phyloP scores from a whole-genome alignment of 805 yeast species.

The Blastobotrys americana region DNA sequence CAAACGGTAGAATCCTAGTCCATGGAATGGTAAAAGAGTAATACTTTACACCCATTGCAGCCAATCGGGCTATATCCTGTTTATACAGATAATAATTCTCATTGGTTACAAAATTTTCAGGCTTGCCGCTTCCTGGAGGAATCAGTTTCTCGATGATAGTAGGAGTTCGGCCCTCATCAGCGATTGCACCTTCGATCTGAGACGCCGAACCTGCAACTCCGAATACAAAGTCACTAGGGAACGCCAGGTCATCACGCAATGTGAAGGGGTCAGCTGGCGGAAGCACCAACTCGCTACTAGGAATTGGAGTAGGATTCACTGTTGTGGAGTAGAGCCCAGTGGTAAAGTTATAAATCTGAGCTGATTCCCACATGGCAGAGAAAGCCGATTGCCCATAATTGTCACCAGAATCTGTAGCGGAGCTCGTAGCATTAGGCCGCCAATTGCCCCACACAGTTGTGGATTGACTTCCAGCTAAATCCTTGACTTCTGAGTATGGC shows the following conservation, averaged over 20 bases:
- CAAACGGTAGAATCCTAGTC: conserved; percentile 33
- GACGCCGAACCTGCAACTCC: conserved; percentile 34
- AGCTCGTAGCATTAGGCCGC: not conserved
- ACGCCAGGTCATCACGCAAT: not conserved
- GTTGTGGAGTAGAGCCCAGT: conserved; percentile 1
- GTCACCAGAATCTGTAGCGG: not conserved
- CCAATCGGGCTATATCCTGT: conserved; percentile 30
- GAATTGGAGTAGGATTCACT: conserved; percentile 2
- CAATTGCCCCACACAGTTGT: conserved; percentile 4
- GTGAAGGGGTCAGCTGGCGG: conserved; percentile 1
- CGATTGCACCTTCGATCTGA: conserved; percentile 35
- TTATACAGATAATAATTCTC: conserved; percentile 32
- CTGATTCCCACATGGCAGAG: conserved; percentile 1
- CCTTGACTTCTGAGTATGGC: not conserved
- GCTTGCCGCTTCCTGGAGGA: conserved; percentile 13
- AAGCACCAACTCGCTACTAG: not conserved
- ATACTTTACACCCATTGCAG: conserved; percentile 30
- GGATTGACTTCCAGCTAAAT: not conserved
- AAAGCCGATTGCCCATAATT: conserved; percentile 1
- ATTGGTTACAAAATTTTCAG: conserved; percentile 23
- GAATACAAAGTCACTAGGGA: conserved; percentile 19
- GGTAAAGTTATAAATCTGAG: not conserved
- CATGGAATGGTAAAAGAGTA: conserved; percentile 34
- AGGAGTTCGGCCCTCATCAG: conserved; percentile 32
- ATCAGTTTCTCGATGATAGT: conserved; percentile 26